Conservation (phyloP, 495 filamentous ascomycete species). For the Parathielavia hyrcaniae region DNA sequence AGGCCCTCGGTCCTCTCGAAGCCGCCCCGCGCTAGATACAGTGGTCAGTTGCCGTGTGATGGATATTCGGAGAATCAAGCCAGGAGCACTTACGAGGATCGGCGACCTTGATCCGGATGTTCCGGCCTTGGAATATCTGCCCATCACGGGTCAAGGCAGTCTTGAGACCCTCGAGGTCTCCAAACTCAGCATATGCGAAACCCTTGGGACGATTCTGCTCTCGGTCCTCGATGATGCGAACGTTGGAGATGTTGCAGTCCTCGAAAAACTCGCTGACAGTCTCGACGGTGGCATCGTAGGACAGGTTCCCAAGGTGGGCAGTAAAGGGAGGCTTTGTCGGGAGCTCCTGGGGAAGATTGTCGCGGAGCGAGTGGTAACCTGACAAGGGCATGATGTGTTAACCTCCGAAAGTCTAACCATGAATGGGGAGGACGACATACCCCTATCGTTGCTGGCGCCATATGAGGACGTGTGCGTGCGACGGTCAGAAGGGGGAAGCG, state of each 20-base stretch:
- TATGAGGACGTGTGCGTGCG: constrained; percentile 28
- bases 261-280: constrained; percentile 80
- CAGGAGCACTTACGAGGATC: constrained; percentile 38
- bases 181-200: constrained; percentile 96
- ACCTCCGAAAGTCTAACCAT: background rate
- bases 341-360: constrained; percentile 65
- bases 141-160: constrained; percentile 79
- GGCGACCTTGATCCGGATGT: constrained; percentile 67
- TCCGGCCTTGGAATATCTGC: constrained; percentile 72
- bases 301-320: constrained; percentile 91
- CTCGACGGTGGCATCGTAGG: constrained; percentile 78
- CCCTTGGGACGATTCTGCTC: constrained; percentile 88
- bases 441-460: constrained; percentile 34
- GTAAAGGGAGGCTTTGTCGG: constrained; percentile 90
- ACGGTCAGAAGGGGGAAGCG: constrained; percentile 41
- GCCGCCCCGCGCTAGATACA: constrained; percentile 63
- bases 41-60: constrained; percentile 20
- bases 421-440: constrained; percentile 21
- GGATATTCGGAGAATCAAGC: background rate
- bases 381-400: background rate
- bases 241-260: constrained; percentile 75
- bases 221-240: constrained; percentile 94
- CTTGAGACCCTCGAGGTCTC: constrained; percentile 79
- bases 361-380: constrained; percentile 62
- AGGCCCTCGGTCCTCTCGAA: constrained; percentile 47